Conservation (phyloP, 257 asterid species). For the Mentha longifolia region DNA sequence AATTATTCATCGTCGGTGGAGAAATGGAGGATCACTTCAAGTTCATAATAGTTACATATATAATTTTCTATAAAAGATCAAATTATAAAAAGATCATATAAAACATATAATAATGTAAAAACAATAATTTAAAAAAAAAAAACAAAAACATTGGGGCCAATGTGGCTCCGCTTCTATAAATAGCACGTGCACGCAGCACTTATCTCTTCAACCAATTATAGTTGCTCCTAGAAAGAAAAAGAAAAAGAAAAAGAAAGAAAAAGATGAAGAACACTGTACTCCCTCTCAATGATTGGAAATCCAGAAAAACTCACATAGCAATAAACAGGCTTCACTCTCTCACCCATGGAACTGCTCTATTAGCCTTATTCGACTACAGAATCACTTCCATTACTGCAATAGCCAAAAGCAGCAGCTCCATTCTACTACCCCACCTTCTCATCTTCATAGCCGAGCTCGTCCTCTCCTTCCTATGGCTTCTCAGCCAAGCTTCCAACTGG, state of each 20-base stretch:
- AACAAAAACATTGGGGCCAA: too few species aligned
- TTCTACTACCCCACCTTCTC: constrained; percentile 26
- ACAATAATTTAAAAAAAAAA: too few species aligned
- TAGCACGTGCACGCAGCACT: too few species aligned
- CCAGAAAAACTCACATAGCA: constrained; percentile 20
- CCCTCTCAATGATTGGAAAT: constrained; percentile 32
- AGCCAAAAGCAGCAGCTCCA: not conserved
- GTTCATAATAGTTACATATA: too few species aligned
- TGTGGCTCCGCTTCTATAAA: too few species aligned
- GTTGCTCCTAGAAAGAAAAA: not conserved
- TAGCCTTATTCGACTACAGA: constrained; percentile 40
- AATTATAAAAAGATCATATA: too few species aligned
- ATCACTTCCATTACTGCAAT: constrained; percentile 23
- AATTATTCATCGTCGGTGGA: too few species aligned
- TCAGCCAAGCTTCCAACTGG: constrained; percentile 51
- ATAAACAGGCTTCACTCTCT: constrained; percentile 41
- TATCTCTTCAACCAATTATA: not conserved
- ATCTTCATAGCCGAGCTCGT: constrained; percentile 40
- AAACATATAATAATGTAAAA: too few species aligned
- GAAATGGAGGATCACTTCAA: too few species aligned
- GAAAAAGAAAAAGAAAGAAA: not conserved
- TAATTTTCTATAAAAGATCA: too few species aligned
- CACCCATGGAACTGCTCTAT: constrained; percentile 36
- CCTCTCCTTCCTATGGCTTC: constrained; percentile 57
- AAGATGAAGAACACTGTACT: constrained; percentile 18